These are phyloP conservation scores for Epichloe bromicola DNA, from an alignment of 2,329 filamentous ascomycete species.

Conservation along the genomic window DNA sequence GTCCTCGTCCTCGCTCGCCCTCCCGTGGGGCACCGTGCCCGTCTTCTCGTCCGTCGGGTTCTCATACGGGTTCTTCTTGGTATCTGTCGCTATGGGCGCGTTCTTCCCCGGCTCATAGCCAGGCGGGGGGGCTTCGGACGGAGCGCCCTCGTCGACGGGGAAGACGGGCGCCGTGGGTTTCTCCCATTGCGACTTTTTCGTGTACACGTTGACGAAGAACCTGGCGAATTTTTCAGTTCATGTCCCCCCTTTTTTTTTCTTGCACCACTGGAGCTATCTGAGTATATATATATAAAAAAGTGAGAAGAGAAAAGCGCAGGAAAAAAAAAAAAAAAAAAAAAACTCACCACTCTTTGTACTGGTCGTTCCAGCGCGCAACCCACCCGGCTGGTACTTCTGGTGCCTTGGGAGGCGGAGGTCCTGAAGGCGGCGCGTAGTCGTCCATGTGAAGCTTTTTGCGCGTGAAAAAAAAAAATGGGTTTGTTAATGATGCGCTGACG, in stretches of 20 bases:
- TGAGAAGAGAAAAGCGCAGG: slow-evolving; percentile 5
- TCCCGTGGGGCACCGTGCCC: slow-evolving; percentile 13
- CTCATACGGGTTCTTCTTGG: slow-evolving; percentile 62
- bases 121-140: slow-evolving; percentile 56
- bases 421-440: slow-evolving; percentile 39
- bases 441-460: slow-evolving; percentile 25
- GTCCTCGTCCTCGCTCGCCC: slow-evolving; percentile 43
- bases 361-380: slow-evolving; percentile 73
- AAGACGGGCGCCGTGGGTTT: slow-evolving; percentile 59
- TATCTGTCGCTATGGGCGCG: slow-evolving; percentile 30
- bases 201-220: slow-evolving; percentile 86
- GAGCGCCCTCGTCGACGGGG: slow-evolving; percentile 28
- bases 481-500: no score
- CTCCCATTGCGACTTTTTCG: slow-evolving; percentile 86
- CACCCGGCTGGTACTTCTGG: slow-evolving; percentile 58
- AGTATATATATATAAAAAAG: neutral
- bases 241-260: neutral
- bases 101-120: slow-evolving; percentile 40
- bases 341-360: slow-evolving; percentile 69
- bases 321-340: neutral
- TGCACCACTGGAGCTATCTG: neutral
- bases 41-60: slow-evolving; percentile 13
- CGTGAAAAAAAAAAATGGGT: no score
- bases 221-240: slow-evolving; percentile 24
- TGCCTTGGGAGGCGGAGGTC: slow-evolving; percentile 44